Base-by-base conservation (phyloP, 129 eudicot genomes). In the Lactuca sativa region DNA sequence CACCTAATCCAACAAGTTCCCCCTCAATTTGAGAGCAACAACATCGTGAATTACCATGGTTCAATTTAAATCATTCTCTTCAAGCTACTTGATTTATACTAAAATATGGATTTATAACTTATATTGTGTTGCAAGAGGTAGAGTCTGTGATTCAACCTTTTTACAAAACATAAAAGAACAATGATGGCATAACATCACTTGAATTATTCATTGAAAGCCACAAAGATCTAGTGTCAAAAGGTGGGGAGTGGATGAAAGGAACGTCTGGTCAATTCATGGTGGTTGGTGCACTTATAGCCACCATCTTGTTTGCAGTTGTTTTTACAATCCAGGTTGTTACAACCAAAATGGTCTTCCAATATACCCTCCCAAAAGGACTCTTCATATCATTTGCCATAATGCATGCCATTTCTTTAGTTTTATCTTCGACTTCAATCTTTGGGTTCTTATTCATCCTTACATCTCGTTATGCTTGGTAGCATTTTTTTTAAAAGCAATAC, bases 371-470 rank as follows among this genome's bases (percentile, higher is more conserved):
- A 0, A n/a, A 34, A 33, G 64, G 44, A 59, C n/a, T 40, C 64
- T 59, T 59, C 44, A 33, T 59, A 0, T 44, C 38, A 0, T 66
- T 66, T 66, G 71, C 37, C 25, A 10, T 66, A 0, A 33, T 54
- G 0, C 59, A 66, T 44, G 51, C 51, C 14, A 44, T 44, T 44
- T 44, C 51, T 11, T 44, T 44, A 44, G 11, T 44, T n/a, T 9
- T 44, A 11, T 44, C 51, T 10, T 44, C 51, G 14, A 44, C 51
- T 10, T 44, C 51, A 44, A 44, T 44, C 51, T n/a, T 44, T 44
- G 51, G 10, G 51, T 44, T 44, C n/a, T 44, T 44, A 44, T 44
- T n/a, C 48, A 67, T 67, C 16, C 40, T 67, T 13, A 51, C 72
- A 30, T 53, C 72, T 16, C 30, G 40, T 2, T 67, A 31, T 7